phyloP scores from a whole-genome alignment of 2,329 filamentous ascomycete species.

The Fusarium sp. region DNA sequence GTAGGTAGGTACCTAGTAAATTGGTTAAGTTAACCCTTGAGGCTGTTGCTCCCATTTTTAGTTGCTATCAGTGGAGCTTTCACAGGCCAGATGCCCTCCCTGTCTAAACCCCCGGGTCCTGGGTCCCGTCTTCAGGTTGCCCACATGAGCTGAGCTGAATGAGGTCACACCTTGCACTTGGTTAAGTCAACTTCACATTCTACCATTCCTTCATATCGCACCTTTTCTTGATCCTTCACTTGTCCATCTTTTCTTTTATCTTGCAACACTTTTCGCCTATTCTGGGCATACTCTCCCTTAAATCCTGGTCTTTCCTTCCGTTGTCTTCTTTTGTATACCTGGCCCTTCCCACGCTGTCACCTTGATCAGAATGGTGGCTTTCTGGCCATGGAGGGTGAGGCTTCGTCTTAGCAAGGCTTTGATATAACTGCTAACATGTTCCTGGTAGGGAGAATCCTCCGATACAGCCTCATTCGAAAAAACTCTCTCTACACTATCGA shows the following conservation, averaged over 20 bases:
- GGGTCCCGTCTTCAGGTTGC: background rate
- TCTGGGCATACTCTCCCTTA: conserved; percentile 17
- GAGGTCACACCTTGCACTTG: conserved; percentile 23
- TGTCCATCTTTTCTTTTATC: conserved; percentile 5
- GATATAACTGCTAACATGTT: conserved; percentile 21
- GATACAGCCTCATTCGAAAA: conserved; percentile 95
- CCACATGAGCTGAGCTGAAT: conserved; percentile 30
- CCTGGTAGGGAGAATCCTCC: conserved; percentile 75
- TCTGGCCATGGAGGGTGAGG: conserved; percentile 86
- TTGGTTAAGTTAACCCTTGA: background rate
- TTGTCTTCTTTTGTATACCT: conserved; percentile 22
- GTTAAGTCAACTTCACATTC: conserved; percentile 7
- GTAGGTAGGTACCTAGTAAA: background rate
- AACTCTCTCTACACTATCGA: conserved; percentile 81
- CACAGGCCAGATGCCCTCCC: conserved; percentile 10
- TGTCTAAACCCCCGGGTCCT: background rate
- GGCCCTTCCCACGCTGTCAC: conserved; percentile 3
- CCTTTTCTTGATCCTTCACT: conserved; percentile 5
- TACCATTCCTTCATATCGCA: conserved; percentile 16
- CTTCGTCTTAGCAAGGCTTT: background rate
- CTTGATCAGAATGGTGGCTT: conserved; percentile 73
- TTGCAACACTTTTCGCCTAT: conserved; percentile 3
- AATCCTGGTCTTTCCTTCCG: background rate
- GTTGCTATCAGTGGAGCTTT: conserved; percentile 11
- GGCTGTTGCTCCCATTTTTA: conserved; percentile 6